Base-by-base conservation (phyloP, 1,284 basidiomycete species). In the Ustilago sp. region DNA sequence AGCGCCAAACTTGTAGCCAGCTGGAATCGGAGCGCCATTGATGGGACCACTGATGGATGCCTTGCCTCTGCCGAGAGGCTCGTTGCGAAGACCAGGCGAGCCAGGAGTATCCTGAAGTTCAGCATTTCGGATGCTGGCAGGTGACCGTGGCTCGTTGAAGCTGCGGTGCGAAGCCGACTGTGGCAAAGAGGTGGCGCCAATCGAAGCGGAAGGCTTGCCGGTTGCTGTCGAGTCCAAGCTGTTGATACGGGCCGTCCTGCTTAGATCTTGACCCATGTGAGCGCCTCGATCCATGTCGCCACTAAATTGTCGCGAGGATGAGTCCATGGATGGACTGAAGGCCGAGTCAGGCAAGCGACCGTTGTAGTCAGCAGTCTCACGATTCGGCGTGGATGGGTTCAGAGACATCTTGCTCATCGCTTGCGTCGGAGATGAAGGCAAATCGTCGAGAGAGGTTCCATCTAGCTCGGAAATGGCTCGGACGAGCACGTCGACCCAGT, bases 401-500 rank as follows among this genome's bases (percentile, higher is more conserved):
- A 72, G 47, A 17, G 74, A 68, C 68, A 76, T 71, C 54, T 68
- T 68, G 65, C 55, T 63, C 68, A 72, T 71, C 8, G 68, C 64
- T 36, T 65, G 68, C 3, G 71, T 75, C 3, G 75, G 75, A 28
- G 75, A 71, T 0, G 62, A 38, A 43, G 75, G 63, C 32, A 63
- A 6, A 5, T 67, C 68, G 51, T 71, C 66, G 48, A 63, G 28
- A 36, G 65, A 54, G 34, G 32, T 45, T 11, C 58, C 66, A 43
- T 81, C 74, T 23, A 80, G 57, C 45, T 76, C 71, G 31, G 73
- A 76, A 47, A 83, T 82, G 50, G 80, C 76, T 23, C 80, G 68
- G 5, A 83, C 94, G 47, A 99, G 91, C 75, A 94, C 92, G 68
- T 95, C 92, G 39, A 98, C 95, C 96, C 96, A 99, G 65, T 89